Evolutionary conservation across 2,329 filamentous ascomycete genomes (phyloP).

Genomic region (Penicillium sp.): DNA sequence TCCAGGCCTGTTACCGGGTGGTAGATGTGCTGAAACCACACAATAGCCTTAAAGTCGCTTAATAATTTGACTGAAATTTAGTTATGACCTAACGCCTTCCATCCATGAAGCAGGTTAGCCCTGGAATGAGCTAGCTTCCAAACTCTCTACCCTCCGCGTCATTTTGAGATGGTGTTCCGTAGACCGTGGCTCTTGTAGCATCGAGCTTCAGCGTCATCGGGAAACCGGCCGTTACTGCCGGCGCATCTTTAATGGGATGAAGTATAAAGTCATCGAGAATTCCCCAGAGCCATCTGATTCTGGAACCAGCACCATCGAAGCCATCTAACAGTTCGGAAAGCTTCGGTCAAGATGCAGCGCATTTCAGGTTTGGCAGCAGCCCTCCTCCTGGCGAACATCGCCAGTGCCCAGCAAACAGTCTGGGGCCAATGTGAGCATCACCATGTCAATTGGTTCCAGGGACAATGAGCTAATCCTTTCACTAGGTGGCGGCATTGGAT

Average conservation of each 20-base stretch:
- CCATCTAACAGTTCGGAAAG: neutral
- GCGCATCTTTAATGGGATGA: neutral
- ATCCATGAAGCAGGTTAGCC: neutral
- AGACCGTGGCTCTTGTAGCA: constrained; percentile 11
- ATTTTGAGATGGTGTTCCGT: constrained; percentile 15
- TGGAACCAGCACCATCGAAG: neutral
- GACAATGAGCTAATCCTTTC: neutral
- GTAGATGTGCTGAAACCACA: neutral
- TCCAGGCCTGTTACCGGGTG: neutral
- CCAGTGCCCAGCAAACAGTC: constrained; percentile 9
- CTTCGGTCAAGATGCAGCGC: constrained; percentile 1
- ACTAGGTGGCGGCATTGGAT: constrained; percentile 13
- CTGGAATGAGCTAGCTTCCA: constrained; percentile 3
- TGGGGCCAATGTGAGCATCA: constrained; percentile 10
- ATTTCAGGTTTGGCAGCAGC: neutral
- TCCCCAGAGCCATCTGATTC: neutral
- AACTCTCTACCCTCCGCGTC: constrained; percentile 4
- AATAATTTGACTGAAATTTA: neutral
- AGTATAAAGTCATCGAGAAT: neutral
- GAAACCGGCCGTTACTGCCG: neutral
- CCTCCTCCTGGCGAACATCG: constrained; percentile 2
- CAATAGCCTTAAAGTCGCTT: neutral
- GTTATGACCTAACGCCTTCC: neutral
- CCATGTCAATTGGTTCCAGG: too few relatives aligned
- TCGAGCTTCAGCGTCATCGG: neutral